Percentiles rank a stretch among this genome's conserved stretches.
Evolutionary conservation across 768 basidiomycete genomes (phyloP).

Genomic region (Amanita jacksonii): DNA sequence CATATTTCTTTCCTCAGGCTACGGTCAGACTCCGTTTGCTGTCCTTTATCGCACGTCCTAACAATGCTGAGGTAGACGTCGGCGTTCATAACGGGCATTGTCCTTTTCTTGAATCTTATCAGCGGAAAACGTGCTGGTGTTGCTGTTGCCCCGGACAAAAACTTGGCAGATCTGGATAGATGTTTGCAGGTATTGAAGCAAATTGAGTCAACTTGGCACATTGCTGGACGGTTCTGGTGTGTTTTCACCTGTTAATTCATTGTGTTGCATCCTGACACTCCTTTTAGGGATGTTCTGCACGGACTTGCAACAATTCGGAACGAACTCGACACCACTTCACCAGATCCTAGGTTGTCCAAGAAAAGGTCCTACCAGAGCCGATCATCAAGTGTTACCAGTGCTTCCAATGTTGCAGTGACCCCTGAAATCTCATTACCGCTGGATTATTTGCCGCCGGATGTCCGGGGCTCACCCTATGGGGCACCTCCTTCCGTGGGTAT

Average conservation of each 20-base stretch:
- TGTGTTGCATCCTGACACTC: background rate
- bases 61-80: slow-evolving; percentile 17
- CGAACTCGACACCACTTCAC: slow-evolving; percentile 31
- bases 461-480: no score
- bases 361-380: slow-evolving; percentile 40
- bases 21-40: slow-evolving; percentile 17
- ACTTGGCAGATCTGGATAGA: slow-evolving; percentile 40
- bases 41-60: background rate
- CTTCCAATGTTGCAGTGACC: no score
- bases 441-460: no score
- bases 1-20: slow-evolving; percentile 21
- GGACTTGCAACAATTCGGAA: slow-evolving; percentile 48
- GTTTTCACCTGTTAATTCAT: slow-evolving; percentile 15
- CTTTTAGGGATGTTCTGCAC: slow-evolving; percentile 54
- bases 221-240: slow-evolving; percentile 29
- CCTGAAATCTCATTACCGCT: no score
- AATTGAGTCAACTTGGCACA: slow-evolving; percentile 23
- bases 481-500: no score
- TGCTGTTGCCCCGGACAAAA: slow-evolving; percentile 28
- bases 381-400: background rate
- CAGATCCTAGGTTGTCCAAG: slow-evolving; percentile 25
- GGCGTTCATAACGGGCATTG: slow-evolving; percentile 31
- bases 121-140: slow-evolving; percentile 32
- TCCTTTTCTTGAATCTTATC: slow-evolving; percentile 52
- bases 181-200: slow-evolving; percentile 37